These are phyloP conservation scores for Allium sativum DNA, from an alignment of 106 monocot species.

Conservation along the genomic window DNA sequence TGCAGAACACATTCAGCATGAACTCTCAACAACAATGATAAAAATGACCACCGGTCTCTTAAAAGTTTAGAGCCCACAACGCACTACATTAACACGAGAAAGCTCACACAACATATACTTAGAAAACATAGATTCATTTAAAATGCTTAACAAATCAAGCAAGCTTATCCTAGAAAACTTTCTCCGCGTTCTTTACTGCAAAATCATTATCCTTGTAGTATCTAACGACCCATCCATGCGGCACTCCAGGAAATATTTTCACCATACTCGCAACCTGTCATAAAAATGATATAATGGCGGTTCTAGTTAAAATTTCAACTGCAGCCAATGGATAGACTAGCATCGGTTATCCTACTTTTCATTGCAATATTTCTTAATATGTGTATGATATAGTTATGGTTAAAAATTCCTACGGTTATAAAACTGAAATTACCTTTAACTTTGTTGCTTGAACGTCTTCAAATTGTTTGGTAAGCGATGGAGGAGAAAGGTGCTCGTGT, in stretches of 20 bases:
- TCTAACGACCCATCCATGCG: slow-evolving; percentile 55
- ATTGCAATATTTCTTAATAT: no score
- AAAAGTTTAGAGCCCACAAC: no score
- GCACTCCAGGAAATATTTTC: slow-evolving; percentile 60
- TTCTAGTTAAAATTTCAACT: no score
- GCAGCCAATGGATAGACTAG: no score
- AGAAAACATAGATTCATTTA: neutral
- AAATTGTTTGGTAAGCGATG: slow-evolving; percentile 45
- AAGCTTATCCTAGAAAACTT: slow-evolving; percentile 43
- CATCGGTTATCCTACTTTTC: no score
- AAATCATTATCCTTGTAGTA: slow-evolving; percentile 28
- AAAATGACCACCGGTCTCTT: no score
- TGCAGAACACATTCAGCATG: no score
- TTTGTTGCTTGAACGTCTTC: slow-evolving; percentile 34
- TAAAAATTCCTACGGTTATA: no score
- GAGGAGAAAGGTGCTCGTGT: slow-evolving; percentile 38
- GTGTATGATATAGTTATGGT: no score
- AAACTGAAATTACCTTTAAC: slow-evolving; percentile 23
- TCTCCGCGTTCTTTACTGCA: slow-evolving; percentile 45
- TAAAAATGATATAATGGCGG: neutral
- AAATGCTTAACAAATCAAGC: slow-evolving; percentile 37
- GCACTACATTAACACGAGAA: no score
- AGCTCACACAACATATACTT: no score
- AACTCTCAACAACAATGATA: no score
- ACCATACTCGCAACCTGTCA: slow-evolving; percentile 29